Conservation (phyloP, 2,329 filamentous ascomycete genomes). For the Tympanopsis confertula region DNA sequence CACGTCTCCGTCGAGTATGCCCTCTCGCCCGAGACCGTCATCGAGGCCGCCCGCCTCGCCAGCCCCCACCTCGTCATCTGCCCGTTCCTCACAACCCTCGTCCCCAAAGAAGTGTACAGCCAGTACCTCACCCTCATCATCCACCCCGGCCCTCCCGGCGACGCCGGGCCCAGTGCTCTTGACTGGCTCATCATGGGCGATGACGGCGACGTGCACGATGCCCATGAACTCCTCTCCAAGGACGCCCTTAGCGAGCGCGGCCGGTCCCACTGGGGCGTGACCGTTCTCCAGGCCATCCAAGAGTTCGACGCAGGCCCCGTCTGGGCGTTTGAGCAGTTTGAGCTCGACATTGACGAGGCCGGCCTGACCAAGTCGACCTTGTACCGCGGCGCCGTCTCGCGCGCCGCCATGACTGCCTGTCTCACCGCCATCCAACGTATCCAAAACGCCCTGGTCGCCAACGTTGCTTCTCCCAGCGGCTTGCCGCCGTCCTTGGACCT, state of each 20-base stretch:
- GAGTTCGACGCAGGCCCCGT: conserved; percentile 29
- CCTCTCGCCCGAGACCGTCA: conserved; percentile 17
- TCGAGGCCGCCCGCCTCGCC: conserved; percentile 21
- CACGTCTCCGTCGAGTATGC: conserved; percentile 26
- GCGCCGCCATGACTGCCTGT: conserved; percentile 22
- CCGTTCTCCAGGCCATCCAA: conserved; percentile 24
- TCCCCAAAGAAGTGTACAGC: conserved; percentile 22
- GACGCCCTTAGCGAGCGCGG: conserved; percentile 13
- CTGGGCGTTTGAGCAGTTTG: conserved; percentile 29
- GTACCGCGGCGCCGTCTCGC: conserved; percentile 24
- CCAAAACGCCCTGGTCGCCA: conserved; percentile 11
- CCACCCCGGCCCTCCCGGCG: conserved; percentile 27
- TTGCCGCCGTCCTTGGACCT: not conserved
- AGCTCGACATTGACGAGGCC: conserved; percentile 23
- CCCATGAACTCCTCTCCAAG: conserved; percentile 13
- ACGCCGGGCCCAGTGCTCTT: conserved; percentile 26
- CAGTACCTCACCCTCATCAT: conserved; percentile 24
- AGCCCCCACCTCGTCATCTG: conserved; percentile 26
- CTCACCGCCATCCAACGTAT: conserved; percentile 23
- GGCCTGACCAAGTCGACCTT: conserved; percentile 25
- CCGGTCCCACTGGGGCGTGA: conserved; percentile 26
- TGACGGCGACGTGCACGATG: conserved; percentile 19
- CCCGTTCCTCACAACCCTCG: conserved; percentile 24
- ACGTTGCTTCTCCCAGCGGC: conserved; percentile 1
- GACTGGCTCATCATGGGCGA: conserved; percentile 30